Base-by-base conservation (phyloP, 169 alveolate genomes). In the Plasmodium inui region DNA sequence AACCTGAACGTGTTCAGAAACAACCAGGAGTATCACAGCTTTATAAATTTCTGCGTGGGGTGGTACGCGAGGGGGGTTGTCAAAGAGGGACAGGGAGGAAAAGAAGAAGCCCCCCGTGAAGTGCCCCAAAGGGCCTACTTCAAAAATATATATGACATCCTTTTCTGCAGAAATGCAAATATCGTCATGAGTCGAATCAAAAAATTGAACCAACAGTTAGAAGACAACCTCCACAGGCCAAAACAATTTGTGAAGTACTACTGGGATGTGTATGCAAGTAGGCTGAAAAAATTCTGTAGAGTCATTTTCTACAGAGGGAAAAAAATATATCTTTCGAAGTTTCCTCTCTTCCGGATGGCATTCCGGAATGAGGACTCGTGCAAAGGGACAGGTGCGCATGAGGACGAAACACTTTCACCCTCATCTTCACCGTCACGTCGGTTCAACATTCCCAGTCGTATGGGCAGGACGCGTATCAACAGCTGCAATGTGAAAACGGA, bases 1-100 rank as follows among this genome's bases (percentile, higher is more conserved):
- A 90, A 90, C 74, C 83, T 90, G 57, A 67, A 81, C 34, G 74
- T 90, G 30, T 90, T 90, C 55, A 90, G 53, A 90, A 90, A 82
- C 73, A 80, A 90, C 78, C 46, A 67, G 14, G 95, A 90, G 39
- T 90, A 90, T 81, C 83, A 90, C 55, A 73, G 53, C 26, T 90
- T 80, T 80, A 90, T 90, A 30, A 90, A 80, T 39, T 90, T 55
- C 74, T 90, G 95, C 74, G 92, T 90, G 26, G 61, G 50, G 46
- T 81, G 61, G 53, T 90, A 90, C 53, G 53, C 37, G 6, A 12
- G 14, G 32, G 37, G 76, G 41, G 76, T 5, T 67, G 14, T 1
- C 26, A 7, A 14, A 3, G 50, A 28, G 30, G 53, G 22, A 72
- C 14, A n/a, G 30, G 6, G n/a, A 28, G 30, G 1, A 22, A 70